Conservation (phyloP, 768 basidiomycete genomes). For the Pleurotus tuber-regium region DNA sequence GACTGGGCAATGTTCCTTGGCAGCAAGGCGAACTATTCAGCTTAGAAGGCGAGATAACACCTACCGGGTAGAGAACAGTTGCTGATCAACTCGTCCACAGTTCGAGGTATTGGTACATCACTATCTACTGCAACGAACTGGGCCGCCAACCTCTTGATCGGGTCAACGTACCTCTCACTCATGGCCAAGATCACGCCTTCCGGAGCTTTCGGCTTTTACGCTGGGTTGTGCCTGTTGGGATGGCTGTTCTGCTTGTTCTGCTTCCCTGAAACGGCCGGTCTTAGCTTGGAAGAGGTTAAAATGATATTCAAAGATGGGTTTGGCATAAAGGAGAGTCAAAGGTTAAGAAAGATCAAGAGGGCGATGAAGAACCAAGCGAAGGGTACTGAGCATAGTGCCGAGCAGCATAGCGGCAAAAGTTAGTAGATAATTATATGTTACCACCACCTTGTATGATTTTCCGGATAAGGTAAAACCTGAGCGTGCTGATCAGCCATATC, state of each 20-base stretch:
- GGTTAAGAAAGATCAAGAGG: conserved; percentile 44
- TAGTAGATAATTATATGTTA: not conserved
- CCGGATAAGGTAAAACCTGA: too few relatives aligned
- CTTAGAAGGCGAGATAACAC: conserved; percentile 64
- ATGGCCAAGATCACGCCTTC: conserved; percentile 73
- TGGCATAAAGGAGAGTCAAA: conserved; percentile 57
- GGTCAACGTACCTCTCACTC: conserved; percentile 76
- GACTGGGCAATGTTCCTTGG: conserved; percentile 82
- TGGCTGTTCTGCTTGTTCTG: conserved; percentile 66
- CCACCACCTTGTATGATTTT: not conserved
- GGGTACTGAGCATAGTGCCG: not conserved
- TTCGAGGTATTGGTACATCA: conserved; percentile 76
- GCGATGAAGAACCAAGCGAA: conserved; percentile 35
- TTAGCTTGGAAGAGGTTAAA: conserved; percentile 67
- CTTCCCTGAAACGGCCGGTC: conserved; percentile 80
- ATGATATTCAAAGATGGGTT: conserved; percentile 63
- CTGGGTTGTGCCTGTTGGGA: conserved; percentile 66
- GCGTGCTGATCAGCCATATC: too few relatives aligned
- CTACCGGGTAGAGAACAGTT: too few relatives aligned
- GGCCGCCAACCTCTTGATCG: conserved; percentile 74
- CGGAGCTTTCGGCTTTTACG: conserved; percentile 78
- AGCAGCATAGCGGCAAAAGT: not conserved
- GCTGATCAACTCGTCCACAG: conserved; percentile 36
- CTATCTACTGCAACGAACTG: conserved; percentile 78
- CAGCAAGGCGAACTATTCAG: conserved; percentile 84